Evolutionary conservation across 2,329 filamentous ascomycete species (phyloP).

Genomic region (Penicillium fuscoglaucum): DNA sequence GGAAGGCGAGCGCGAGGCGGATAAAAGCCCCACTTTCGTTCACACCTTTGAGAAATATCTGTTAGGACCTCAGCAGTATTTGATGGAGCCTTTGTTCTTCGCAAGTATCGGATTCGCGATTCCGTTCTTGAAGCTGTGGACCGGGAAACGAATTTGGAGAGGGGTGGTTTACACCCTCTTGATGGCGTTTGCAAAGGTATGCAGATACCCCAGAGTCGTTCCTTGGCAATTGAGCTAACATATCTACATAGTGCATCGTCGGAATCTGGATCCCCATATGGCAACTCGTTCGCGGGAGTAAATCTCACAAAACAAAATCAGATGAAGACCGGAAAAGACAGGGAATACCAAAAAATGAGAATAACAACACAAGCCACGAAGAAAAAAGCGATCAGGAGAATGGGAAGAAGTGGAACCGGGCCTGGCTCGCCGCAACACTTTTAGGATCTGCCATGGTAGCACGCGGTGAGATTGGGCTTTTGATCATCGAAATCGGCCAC

Average conservation of each 20-base stretch:
- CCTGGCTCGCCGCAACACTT: conserved; percentile 27
- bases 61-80: conserved; percentile 34
- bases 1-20: conserved; percentile 33
- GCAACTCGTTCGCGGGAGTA: conserved; percentile 8
- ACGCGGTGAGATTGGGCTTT: conserved; percentile 35
- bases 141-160: conserved; percentile 35
- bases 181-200: conserved; percentile 35
- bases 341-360: neutral
- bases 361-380: neutral
- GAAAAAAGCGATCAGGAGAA: neutral
- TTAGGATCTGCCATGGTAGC: conserved; percentile 37
- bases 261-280: conserved; percentile 32
- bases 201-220: neutral
- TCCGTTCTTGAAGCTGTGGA: conserved; percentile 36
- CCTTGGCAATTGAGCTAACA: neutral
- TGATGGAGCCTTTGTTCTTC: conserved; percentile 38
- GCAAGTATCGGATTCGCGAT: conserved; percentile 36
- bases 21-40: conserved; percentile 42
- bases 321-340: neutral
- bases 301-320: neutral
- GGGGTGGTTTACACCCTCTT: conserved; percentile 33
- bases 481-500: conserved; percentile 36
- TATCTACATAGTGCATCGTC: conserved; percentile 26
- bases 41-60: conserved; percentile 44
- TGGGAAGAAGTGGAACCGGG: conserved; percentile 6